Evolutionary conservation across 2,329 filamentous ascomycete species (phyloP).

Genomic region (Penicillium sp.): DNA sequence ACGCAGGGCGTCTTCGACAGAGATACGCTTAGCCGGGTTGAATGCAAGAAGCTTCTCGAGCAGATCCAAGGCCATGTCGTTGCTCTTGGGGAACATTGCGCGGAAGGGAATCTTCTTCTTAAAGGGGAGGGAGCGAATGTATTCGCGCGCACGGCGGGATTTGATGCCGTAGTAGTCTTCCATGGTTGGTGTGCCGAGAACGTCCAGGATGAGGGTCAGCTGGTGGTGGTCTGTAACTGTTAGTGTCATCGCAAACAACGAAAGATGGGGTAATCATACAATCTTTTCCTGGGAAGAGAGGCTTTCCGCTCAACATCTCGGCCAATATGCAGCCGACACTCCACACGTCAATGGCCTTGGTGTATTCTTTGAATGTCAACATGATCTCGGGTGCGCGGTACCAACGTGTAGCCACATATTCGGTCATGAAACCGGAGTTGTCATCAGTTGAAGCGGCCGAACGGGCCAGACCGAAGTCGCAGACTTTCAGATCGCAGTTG

Average conservation of each 20-base stretch:
- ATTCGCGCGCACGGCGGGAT: conserved; percentile 92
- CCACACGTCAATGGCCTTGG: conserved; percentile 99
- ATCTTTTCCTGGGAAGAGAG: conserved; percentile 96
- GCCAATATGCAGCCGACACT: conserved; percentile 97
- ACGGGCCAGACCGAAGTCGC: conserved; percentile 93
- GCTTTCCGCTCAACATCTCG: conserved; percentile 98
- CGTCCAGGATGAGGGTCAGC: conserved; percentile 92
- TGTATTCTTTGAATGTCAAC: conserved; percentile 99
- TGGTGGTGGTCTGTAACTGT: conserved; percentile 81
- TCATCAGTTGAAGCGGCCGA: conserved; percentile 97
- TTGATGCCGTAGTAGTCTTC: conserved; percentile 99
- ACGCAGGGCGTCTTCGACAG: conserved; percentile 93
- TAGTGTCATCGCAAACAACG: not conserved
- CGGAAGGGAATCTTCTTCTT: conserved; percentile 99
- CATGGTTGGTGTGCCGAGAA: conserved; percentile 97
- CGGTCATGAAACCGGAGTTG: conserved; percentile 99
- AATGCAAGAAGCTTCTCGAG: conserved; percentile 95
- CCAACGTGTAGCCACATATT: conserved; percentile 99
- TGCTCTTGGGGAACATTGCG: conserved; percentile 97
- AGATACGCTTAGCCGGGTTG: conserved; percentile 98
- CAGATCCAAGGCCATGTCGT: conserved; percentile 89
- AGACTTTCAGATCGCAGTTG: conserved; percentile 98
- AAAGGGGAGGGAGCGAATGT: conserved; percentile 96
- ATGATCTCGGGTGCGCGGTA: conserved; percentile 99
- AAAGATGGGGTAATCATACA: conserved; percentile 59